Base-by-base conservation (phyloP, 305 asterid genomes). In the Rubia tinctorum region DNA sequence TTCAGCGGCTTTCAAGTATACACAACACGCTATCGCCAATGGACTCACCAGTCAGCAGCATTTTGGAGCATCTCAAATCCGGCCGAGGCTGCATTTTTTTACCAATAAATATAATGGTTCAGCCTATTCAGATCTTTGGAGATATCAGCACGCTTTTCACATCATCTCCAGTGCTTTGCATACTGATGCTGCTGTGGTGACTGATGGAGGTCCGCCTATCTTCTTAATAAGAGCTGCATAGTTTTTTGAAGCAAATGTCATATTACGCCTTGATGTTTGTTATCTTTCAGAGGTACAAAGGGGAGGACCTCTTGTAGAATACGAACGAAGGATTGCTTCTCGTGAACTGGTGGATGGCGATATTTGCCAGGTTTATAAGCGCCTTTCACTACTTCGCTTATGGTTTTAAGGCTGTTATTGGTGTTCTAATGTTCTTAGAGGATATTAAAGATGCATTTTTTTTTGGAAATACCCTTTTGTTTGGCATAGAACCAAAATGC, bases 331-430 rank as follows among this genome's bases (percentile, higher is more conserved):
- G 82, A 82, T 92, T 66, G 87, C 88, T 62, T 84, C 88, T 15
- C 91, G 97, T 73, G 98, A 89, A 53, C 93, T 92, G 66, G 66
- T 85, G 71, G 97, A 92, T 76, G 97, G 98, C 76, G 98, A 92
- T 82, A 84, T 82, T 79, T 89, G 89, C 69, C 98, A 93, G 90
- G 98, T 91, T 76, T 22, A 72, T 63, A 47, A 30, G 23, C 10
- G 2, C 23, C 23, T 53, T 53, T 53, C 3, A 17, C n/a, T 53
- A 45, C 53, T 45, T 45, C 53, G 14, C 53, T 45, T 45, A 25
- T 66, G 72, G n/a, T 43, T 61, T 20, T 37, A 69, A 67, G 61
- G 14, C 60, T 27, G 14, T n/a, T 69, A 13, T 42, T 69, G 47
- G 39, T 13, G 66, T 27, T 30, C 37, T 20, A 71, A 47, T 65